These are phyloP conservation scores for Ceriops decandra DNA, from an alignment of 345 rosid genomes.

Conservation along the genomic window DNA sequence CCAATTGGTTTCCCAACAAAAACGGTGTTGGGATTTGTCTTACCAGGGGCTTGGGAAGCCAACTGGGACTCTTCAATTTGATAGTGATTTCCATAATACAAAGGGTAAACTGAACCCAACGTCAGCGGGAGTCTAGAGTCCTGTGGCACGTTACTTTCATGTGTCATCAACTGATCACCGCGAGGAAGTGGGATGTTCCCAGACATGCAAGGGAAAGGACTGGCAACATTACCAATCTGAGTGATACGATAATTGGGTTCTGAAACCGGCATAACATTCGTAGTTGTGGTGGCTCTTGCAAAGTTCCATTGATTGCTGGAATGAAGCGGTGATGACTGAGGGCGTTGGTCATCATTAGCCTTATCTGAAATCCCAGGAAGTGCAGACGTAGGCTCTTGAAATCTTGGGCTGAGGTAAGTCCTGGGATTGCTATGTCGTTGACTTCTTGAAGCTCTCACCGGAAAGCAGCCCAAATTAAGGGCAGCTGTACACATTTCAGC, in stretches of 20 bases:
- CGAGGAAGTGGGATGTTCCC: constrained; percentile 32
- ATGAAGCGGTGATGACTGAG: constrained; percentile 27
- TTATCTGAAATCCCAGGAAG: constrained; percentile 33
- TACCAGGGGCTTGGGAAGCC: constrained; percentile 37
- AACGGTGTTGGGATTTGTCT: constrained; percentile 27
- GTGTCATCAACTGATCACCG: constrained; percentile 29
- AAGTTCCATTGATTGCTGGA: constrained; percentile 31
- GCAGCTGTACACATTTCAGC: constrained; percentile 55
- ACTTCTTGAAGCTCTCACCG: constrained; percentile 94
- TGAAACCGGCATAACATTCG: constrained; percentile 17
- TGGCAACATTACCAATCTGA: constrained; percentile 30
- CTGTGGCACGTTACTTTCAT: constrained; percentile 32
- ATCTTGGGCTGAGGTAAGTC: constrained; percentile 69
- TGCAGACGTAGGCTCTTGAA: constrained; percentile 46
- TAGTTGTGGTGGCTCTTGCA: constrained; percentile 27
- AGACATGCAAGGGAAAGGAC: constrained; percentile 39
- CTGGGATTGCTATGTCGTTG: constrained; percentile 83
- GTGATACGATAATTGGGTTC: constrained; percentile 21
- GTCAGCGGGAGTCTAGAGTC: constrained; percentile 33
- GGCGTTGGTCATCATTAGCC: constrained; percentile 31
- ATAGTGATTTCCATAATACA: constrained; percentile 54
- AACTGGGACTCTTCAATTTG: constrained; percentile 34
- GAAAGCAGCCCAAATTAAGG: constrained; percentile 84
- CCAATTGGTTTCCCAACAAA: constrained; percentile 73
- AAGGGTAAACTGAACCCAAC: constrained; percentile 64